Evolutionary conservation across 2,329 filamentous ascomycete genomes (phyloP).

Genomic region (Clonostachys byssicola): DNA sequence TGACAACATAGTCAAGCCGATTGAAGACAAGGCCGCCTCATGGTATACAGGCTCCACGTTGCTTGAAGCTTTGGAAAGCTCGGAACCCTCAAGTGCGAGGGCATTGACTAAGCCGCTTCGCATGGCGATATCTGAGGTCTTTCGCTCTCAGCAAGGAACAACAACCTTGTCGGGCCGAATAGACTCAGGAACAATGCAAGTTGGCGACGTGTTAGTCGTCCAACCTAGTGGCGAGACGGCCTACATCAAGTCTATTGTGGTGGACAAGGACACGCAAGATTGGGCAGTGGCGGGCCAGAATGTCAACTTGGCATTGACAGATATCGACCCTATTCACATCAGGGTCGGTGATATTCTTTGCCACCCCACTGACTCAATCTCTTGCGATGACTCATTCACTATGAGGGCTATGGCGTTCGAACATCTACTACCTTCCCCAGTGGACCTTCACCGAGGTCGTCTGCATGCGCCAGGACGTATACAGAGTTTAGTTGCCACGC

Average conservation of each 20-base stretch:
- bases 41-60: conserved; percentile 85
- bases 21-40: conserved; percentile 48
- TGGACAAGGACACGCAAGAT: conserved; percentile 68
- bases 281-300: conserved; percentile 95
- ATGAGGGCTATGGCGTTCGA: conserved; percentile 88
- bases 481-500: conserved; percentile 61
- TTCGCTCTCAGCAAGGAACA: conserved; percentile 75
- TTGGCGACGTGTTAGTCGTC: conserved; percentile 74
- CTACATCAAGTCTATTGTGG: conserved; percentile 75
- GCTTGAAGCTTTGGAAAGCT: conserved; percentile 80
- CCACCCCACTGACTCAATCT: conserved; percentile 60
- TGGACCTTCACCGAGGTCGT: conserved; percentile 85
- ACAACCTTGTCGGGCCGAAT: conserved; percentile 83
- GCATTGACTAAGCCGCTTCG: conserved; percentile 76
- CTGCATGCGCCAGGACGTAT: conserved; percentile 77
- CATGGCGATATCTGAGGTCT: conserved; percentile 84
- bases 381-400: conserved; percentile 68
- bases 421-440: conserved; percentile 79
- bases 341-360: conserved; percentile 86
- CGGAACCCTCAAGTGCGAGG: conserved; percentile 62
- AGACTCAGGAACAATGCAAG: conserved; percentile 77
- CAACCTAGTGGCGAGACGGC: conserved; percentile 81
- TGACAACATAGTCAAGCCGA: conserved; percentile 71
- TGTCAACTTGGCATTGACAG: conserved; percentile 74
- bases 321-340: conserved; percentile 82